These are phyloP conservation scores for Wickerhamomyces queroliae DNA, from an alignment of 805 yeast genomes.

Conservation along the genomic window DNA sequence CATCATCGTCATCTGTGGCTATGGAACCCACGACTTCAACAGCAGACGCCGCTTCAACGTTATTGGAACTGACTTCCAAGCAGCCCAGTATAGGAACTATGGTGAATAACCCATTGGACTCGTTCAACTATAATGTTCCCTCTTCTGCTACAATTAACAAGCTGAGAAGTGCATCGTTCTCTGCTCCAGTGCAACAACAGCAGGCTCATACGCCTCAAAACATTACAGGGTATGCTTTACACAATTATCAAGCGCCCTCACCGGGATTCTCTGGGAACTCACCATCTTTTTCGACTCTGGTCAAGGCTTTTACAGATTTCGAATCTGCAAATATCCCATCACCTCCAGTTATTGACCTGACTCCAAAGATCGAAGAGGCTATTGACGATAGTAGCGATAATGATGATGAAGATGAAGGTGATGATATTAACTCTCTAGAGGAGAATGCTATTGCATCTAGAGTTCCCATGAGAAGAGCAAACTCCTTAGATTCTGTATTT, in stretches of 20 bases:
- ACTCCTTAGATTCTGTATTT: slow-evolving; percentile 16
- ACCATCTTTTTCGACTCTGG: slow-evolving; percentile 14
- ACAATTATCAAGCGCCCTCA: slow-evolving; percentile 1
- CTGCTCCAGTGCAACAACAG: too few species aligned
- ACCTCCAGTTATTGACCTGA: slow-evolving; percentile 14
- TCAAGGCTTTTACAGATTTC: slow-evolving; percentile 20
- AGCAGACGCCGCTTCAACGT: too few species aligned
- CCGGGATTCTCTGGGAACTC: slow-evolving; percentile 5
- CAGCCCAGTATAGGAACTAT: too few species aligned
- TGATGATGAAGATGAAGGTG: neutral
- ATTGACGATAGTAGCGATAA: neutral
- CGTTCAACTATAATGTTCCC: too few species aligned
- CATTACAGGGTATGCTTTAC: too few species aligned
- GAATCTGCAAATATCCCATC: slow-evolving; percentile 14
- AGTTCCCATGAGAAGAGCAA: slow-evolving; percentile 7
- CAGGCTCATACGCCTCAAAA: too few species aligned
- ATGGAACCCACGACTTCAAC: too few species aligned
- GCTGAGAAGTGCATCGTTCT: neutral
- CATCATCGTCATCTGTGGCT: neutral
- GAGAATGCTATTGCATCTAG: neutral
- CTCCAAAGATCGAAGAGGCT: neutral
- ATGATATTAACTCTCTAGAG: neutral
- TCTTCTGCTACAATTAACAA: neutral
- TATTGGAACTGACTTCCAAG: too few species aligned
- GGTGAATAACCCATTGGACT: too few species aligned